Evolutionary conservation across 73 alveolate genomes (phyloP).

Genomic region (Uronychia setigera): DNA sequence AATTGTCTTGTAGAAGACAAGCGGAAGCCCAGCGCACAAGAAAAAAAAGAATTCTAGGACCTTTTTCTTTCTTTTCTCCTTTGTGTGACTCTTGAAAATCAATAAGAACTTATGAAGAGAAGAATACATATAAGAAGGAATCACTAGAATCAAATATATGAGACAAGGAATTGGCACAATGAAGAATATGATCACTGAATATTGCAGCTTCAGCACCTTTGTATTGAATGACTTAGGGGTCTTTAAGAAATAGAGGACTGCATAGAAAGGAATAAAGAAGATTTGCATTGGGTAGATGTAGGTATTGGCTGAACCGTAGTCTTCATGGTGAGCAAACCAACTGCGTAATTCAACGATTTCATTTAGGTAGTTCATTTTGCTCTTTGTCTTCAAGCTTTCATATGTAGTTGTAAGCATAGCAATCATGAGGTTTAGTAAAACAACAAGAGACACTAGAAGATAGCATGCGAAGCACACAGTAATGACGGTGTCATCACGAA

Average conservation of each 20-base stretch:
- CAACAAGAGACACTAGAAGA: background rate
- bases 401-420: slow-evolving; percentile 7
- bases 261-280: background rate
- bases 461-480: background rate
- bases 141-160: background rate
- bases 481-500: background rate
- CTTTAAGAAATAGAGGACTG: background rate
- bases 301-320: background rate
- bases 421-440: slow-evolving; percentile 1
- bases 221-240: background rate
- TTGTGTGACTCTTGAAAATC: background rate
- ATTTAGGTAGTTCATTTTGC: background rate
- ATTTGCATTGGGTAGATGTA: background rate
- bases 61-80: background rate
- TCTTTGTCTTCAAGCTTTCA: background rate
- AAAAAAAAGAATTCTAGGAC: background rate
- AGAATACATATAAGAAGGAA: background rate
- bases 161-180: background rate
- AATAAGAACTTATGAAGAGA: background rate
- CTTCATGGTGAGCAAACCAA: background rate
- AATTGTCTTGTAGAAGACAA: background rate
- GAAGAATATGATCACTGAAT: background rate
- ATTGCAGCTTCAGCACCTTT: background rate
- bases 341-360: background rate
- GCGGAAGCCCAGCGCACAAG: background rate